These are phyloP conservation scores for Yarrowia divulgata DNA, from an alignment of 805 yeast genomes.

Conservation along the genomic window DNA sequence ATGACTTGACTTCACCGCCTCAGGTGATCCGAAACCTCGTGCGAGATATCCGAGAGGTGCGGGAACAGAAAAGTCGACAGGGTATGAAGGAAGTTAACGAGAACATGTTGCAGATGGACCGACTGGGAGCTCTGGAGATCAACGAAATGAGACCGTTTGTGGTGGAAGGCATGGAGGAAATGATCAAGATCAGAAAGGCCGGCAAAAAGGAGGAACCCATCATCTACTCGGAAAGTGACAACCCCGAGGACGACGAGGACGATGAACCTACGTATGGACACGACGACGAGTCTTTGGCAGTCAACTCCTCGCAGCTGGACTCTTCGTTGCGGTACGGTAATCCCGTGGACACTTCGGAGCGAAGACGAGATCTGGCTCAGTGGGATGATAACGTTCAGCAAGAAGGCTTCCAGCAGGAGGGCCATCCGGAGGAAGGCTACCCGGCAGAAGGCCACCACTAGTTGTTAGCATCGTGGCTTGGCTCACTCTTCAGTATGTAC, in stretches of 20 bases:
- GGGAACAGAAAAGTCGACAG: constrained; percentile 79
- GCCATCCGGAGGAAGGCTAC: too few relatives aligned
- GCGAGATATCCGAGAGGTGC: constrained; percentile 84
- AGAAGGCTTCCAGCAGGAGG: not conserved
- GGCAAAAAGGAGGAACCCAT: constrained; percentile 41
- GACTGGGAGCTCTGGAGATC: constrained; percentile 81
- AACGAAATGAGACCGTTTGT: constrained; percentile 88
- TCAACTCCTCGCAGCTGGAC: constrained; percentile 21
- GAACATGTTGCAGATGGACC: constrained; percentile 80
- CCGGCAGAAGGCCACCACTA: too few relatives aligned
- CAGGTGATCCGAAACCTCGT: constrained; percentile 72
- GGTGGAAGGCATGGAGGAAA: constrained; percentile 77
- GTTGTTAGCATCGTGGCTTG: too few relatives aligned
- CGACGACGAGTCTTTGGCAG: constrained; percentile 47
- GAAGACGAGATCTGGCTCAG: constrained; percentile 13
- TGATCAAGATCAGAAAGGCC: constrained; percentile 62
- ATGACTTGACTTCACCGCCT: constrained; percentile 77
- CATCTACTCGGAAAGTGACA: constrained; percentile 26
- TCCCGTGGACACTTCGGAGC: not conserved
- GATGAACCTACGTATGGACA: constrained; percentile 38
- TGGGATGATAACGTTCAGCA: constrained; percentile 20
- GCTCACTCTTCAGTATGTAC: not conserved
- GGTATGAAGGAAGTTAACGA: constrained; percentile 84
- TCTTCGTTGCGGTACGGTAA: constrained; percentile 26
- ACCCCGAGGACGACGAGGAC: constrained; percentile 30